A percentile compares a stretch with the other conserved stretches of the same genome.
phyloP scores from a whole-genome alignment of 345 rosid genomes.

The Salix suchowensis region DNA sequence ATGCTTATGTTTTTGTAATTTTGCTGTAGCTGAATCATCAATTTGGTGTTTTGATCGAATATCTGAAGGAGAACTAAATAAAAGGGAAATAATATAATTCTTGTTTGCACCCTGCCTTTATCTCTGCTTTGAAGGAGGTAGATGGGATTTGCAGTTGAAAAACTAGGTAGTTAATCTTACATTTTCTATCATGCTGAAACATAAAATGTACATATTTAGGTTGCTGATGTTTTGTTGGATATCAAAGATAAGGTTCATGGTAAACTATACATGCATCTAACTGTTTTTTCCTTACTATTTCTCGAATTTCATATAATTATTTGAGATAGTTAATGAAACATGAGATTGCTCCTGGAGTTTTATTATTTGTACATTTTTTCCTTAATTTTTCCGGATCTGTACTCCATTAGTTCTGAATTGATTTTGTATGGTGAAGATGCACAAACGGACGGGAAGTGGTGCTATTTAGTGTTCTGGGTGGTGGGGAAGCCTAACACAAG shows the following conservation, averaged over 20 bases:
- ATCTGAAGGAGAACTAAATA: not conserved
- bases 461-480: slow-evolving; percentile 66
- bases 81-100: not conserved
- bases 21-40: not conserved
- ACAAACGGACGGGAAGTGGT: slow-evolving; percentile 71
- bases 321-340: not conserved
- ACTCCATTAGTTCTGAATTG: not conserved
- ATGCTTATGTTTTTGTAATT: not conserved
- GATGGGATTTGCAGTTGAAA: not conserved
- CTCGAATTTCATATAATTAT: not conserved
- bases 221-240: not conserved
- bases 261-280: not conserved
- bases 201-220: not conserved
- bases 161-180: not conserved
- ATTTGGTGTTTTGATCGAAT: slow-evolving; percentile 1
- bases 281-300: not conserved
- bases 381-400: not conserved
- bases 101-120: not conserved
- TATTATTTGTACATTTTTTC: not conserved
- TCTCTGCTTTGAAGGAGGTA: not conserved
- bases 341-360: not conserved
- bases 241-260: not conserved
- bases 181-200: not conserved
- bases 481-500: slow-evolving; percentile 44
- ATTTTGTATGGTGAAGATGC: slow-evolving; percentile 35